Evolutionary conservation across 1,284 basidiomycete genomes (phyloP).

Genomic region (Bjerkandera adusta): DNA sequence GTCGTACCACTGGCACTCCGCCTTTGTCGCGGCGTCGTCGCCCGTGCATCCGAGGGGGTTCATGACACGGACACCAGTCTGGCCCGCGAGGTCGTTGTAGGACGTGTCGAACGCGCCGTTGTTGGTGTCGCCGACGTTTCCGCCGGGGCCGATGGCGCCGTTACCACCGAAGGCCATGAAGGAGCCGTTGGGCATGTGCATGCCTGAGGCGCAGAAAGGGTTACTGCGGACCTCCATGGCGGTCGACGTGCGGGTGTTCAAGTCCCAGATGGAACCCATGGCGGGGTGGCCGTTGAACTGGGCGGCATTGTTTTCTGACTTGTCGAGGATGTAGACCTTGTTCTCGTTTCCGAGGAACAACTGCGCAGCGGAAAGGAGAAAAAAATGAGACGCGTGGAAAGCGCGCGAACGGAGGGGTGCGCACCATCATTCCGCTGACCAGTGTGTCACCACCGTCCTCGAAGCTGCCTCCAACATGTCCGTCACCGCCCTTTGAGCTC

Average conservation of each 20-base stretch:
- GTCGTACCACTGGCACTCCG: slow-evolving; percentile 79
- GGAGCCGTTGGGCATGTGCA: slow-evolving; percentile 43
- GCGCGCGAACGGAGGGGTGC: slow-evolving; percentile 8
- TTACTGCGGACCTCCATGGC: slow-evolving; percentile 78
- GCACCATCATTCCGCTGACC: slow-evolving; percentile 50
- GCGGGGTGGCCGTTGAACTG: slow-evolving; percentile 44
- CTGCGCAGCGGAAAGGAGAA: slow-evolving; percentile 24
- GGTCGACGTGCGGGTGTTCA: slow-evolving; percentile 45
- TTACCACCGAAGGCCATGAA: slow-evolving; percentile 51
- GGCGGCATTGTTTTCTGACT: slow-evolving; percentile 51
- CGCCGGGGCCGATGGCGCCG: slow-evolving; percentile 75
- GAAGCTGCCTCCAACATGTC: slow-evolving; percentile 37
- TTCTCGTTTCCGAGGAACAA: slow-evolving; percentile 43
- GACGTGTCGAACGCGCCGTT: slow-evolving; percentile 56
- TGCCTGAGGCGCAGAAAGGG: slow-evolving; percentile 80
- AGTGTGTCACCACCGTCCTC: slow-evolving; percentile 45
- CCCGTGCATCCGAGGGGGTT: slow-evolving; percentile 60
- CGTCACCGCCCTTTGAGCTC: slow-evolving; percentile 14
- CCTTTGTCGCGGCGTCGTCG: slow-evolving; percentile 44
- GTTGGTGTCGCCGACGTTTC: slow-evolving; percentile 51
- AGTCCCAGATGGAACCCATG: slow-evolving; percentile 46
- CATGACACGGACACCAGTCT: slow-evolving; percentile 68
- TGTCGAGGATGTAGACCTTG: slow-evolving; percentile 47
- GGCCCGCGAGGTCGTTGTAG: slow-evolving; percentile 68
- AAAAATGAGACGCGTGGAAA: slow-evolving; percentile 5